Evolutionary conservation across 2,329 filamentous ascomycete species (phyloP).

Genomic region (Fusarium sp.): DNA sequence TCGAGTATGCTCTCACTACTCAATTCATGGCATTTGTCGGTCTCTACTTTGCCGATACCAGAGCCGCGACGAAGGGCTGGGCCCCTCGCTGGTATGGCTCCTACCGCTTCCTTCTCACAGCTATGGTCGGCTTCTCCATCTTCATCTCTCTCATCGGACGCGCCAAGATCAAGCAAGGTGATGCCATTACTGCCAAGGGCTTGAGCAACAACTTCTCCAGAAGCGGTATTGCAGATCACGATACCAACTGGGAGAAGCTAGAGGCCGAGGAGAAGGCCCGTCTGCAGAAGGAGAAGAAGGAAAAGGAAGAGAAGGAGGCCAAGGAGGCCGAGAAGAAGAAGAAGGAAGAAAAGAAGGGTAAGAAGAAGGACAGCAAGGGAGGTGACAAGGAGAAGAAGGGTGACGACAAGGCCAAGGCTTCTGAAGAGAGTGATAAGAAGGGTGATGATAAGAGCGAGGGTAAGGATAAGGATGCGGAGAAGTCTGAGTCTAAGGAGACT

Average conservation of each 20-base stretch:
- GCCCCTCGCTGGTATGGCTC: constrained; percentile 87
- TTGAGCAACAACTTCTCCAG: constrained; percentile 57
- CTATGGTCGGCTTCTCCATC: constrained; percentile 86
- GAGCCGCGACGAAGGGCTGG: constrained; percentile 80
- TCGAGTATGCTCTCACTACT: constrained; percentile 85
- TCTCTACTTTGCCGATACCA: constrained; percentile 86
- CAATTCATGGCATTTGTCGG: constrained; percentile 89
- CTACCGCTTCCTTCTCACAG: constrained; percentile 93
- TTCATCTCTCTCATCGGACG: constrained; percentile 85
- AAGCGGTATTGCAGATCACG: constrained; percentile 52
- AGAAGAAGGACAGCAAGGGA: constrained; percentile 46
- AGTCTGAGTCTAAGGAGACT: not conserved
- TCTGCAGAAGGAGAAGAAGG: constrained; percentile 56
- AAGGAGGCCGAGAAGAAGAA: constrained; percentile 52
- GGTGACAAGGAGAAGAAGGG: constrained; percentile 38
- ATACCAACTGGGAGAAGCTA: constrained; percentile 61
- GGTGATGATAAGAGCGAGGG: constrained; percentile 43
- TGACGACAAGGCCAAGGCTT: constrained; percentile 39
- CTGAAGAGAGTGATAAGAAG: constrained; percentile 42
- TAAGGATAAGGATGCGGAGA: constrained; percentile 11
- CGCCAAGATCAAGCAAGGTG: constrained; percentile 73
- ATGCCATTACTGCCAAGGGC: constrained; percentile 51
- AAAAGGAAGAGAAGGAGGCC: constrained; percentile 56
- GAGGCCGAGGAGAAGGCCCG: constrained; percentile 59
- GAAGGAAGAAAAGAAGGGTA: constrained; percentile 51